Evolutionary conservation across 495 filamentous ascomycete species (phyloP), one percentile per base, ranked within the genome.

Genomic region (Tuber calosporum): DNA sequence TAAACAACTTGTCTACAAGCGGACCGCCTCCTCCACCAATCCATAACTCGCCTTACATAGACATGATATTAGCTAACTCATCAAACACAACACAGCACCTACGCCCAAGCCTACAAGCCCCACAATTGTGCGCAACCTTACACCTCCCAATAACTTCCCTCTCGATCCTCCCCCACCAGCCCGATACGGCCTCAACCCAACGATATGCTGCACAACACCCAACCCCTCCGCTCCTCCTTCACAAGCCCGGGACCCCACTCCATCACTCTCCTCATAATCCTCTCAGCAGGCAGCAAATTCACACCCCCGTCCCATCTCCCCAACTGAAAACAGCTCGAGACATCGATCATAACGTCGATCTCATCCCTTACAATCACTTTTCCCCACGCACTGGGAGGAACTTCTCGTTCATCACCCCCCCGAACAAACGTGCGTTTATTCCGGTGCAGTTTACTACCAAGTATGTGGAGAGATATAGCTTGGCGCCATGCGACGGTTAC

Each of bases 61-160:
- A 45, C 41, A 2, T 58, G 30, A 36, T 68, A 48, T 78, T n/a
- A 77, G 70, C 39, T 48, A 41, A 43, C 34, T 11, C 69, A 11
- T 26, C 42, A 30, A 38, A 38, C 30, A 43, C 11, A 66, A 72
- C 9, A 19, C 66, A 75, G 66, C 30, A 76, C 68, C 70, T 67
- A 78, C 78, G 88, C n/a, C 87, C 96, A 86, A 93, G 96, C 0
- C 95, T 94, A 0, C 92, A 93, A 84, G 97, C 94, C 15, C 95
- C 94, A 82, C 98, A 98, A 77, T 96, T 94, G 81, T 98, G 95
- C 73, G 98, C 93, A 13, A 97, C 88, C 84, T 87, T 88, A 1
- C 87, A 85, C 48, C 79, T 85, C 22, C 86, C 90, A 38, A 86
- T 87, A 77, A 85, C 85, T 82, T 97, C 93, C 81, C 87, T 91